Evolutionary conservation across 306 rosid species (phyloP).

Genomic region (Pterocarpus santalinus): DNA sequence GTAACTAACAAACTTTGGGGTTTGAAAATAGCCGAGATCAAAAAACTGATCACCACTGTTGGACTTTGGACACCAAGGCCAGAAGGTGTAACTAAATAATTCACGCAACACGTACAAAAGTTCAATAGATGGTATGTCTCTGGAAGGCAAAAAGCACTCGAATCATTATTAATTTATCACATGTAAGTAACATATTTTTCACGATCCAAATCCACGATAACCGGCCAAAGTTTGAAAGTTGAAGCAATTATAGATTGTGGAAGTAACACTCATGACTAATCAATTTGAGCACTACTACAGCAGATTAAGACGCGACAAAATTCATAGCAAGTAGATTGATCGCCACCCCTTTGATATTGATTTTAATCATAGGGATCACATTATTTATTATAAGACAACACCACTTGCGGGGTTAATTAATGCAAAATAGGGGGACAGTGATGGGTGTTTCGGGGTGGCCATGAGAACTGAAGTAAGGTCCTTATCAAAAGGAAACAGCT

Average conservation of each 20-base stretch:
- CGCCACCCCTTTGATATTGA: background rate
- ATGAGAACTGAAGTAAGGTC: conserved; percentile 36
- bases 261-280: conserved; percentile 47
- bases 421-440: background rate
- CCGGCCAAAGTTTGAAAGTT: conserved; percentile 38
- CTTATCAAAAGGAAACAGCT: conserved; percentile 31
- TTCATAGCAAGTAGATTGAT: background rate
- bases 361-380: background rate
- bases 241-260: conserved; percentile 10
- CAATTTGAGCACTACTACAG: conserved; percentile 40
- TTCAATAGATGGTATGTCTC: background rate
- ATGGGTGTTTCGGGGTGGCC: conserved; percentile 40
- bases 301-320: conserved; percentile 13
- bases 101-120: conserved; percentile 36
- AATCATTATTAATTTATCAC: background rate
- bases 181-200: background rate
- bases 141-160: background rate
- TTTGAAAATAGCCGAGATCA: background rate
- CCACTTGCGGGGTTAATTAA: conserved; percentile 1
- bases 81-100: background rate
- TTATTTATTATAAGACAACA: background rate
- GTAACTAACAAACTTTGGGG: conserved; percentile 33
- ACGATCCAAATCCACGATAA: background rate
- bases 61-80: background rate
- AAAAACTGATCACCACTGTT: background rate